Conservation (phyloP, 495 filamentous ascomycete species). For the Bathelium albidoporum region DNA sequence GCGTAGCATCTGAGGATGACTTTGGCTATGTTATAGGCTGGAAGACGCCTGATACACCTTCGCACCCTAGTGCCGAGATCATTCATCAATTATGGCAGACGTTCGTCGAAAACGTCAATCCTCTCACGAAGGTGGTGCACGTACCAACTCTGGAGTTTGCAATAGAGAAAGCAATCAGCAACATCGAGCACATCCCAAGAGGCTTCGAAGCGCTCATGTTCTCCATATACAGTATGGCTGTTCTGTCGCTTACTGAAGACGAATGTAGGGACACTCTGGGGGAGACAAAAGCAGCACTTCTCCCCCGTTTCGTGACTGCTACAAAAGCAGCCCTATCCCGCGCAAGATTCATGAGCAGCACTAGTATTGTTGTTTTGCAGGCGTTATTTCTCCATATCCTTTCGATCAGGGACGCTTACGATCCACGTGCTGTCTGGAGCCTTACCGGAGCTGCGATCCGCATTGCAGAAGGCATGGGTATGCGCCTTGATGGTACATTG, state of each 20-base stretch:
- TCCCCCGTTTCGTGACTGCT: constrained; percentile 9
- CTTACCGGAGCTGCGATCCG: constrained; percentile 18
- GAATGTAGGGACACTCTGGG: constrained; percentile 13
- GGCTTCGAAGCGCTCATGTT: constrained; percentile 20
- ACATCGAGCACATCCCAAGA: constrained; percentile 11
- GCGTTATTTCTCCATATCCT: constrained; percentile 19
- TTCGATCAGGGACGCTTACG: constrained; percentile 12
- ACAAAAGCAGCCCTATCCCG: constrained; percentile 13
- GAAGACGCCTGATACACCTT: background rate
- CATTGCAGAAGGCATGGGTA: constrained; percentile 17
- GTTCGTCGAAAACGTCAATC: constrained; percentile 16
- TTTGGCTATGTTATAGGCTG: background rate
- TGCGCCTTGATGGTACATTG: constrained; percentile 18
- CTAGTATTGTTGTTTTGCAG: constrained; percentile 16
- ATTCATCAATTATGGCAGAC: constrained; percentile 10
- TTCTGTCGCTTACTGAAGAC: constrained; percentile 10
- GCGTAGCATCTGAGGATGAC: background rate
- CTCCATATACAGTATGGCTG: constrained; percentile 18
- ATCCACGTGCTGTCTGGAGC: constrained; percentile 20
- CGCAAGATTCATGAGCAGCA: constrained; percentile 16
- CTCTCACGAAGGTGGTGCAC: constrained; percentile 17
- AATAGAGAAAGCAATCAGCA: constrained; percentile 14
- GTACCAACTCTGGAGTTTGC: constrained; percentile 9
- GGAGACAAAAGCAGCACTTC: background rate
- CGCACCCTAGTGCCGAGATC: background rate